These are phyloP conservation scores for Talaromyces sp. DNA, from an alignment of 2,329 filamentous ascomycete species.

Conservation along the genomic window DNA sequence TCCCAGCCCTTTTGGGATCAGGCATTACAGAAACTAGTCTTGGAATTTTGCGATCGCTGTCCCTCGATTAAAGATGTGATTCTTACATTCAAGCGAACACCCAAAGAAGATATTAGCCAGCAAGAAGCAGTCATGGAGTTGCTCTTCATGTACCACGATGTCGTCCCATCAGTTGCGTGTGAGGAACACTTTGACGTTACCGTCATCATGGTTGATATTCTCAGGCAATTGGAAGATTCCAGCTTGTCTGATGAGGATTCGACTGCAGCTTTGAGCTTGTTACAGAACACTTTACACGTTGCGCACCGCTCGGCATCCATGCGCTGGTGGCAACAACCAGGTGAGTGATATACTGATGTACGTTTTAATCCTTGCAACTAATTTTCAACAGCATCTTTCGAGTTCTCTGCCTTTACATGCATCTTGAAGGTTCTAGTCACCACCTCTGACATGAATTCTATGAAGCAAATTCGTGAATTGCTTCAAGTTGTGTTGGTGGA, in stretches of 20 bases:
- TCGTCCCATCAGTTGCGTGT: constrained; percentile 71
- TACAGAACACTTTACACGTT: constrained; percentile 76
- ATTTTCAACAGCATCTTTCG: constrained; percentile 26
- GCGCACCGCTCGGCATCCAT: constrained; percentile 76
- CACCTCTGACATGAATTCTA: constrained; percentile 24
- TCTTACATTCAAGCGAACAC: constrained; percentile 63
- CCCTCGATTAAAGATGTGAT: constrained; percentile 80
- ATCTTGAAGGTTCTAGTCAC: constrained; percentile 34
- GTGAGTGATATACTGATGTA: constrained; percentile 24
- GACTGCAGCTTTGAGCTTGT: constrained; percentile 62
- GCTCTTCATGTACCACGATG: constrained; percentile 77
- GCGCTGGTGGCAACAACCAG: constrained; percentile 80
- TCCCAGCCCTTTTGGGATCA: constrained; percentile 60
- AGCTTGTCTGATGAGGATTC: constrained; percentile 44
- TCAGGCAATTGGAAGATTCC: constrained; percentile 56
- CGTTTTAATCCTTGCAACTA: constrained; percentile 12
- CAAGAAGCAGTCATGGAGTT: constrained; percentile 74
- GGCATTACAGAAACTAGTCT: constrained; percentile 61
- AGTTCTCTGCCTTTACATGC: constrained; percentile 37
- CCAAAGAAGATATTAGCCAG: constrained; percentile 66
- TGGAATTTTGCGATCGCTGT: constrained; percentile 71
- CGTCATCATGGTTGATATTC: constrained; percentile 62
- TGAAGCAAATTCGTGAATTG: constrained; percentile 28
- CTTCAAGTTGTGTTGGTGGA: constrained; percentile 32
- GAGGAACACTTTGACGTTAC: constrained; percentile 88